Percentiles rank a stretch among this genome's conserved stretches.
These are phyloP conservation scores for Dioscorea cayenensis DNA, from an alignment of 116 monocot species.

Conservation along the genomic window DNA sequence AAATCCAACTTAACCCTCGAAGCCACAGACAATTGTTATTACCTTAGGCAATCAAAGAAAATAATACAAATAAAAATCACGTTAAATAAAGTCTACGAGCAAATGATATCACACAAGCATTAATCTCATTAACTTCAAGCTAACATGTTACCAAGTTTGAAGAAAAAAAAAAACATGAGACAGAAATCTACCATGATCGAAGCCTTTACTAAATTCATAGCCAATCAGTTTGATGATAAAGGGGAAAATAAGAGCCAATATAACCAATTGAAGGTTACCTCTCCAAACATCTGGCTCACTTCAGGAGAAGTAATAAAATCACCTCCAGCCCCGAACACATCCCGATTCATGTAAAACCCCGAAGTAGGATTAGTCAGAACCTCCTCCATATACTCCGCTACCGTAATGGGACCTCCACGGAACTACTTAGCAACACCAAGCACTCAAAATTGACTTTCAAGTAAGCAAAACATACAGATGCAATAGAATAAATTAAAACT, in stretches of 20 bases:
- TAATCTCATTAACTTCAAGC: too few species aligned
- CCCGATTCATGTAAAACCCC: constrained; percentile 84
- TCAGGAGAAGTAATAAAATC: constrained; percentile 97
- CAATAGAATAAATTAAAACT: not conserved
- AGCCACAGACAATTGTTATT: too few species aligned
- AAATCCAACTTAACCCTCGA: too few species aligned
- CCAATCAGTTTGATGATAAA: too few species aligned
- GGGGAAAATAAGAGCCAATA: too few species aligned
- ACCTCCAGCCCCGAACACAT: constrained; percentile 80
- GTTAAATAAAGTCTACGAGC: too few species aligned
- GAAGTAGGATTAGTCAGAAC: constrained; percentile 86
- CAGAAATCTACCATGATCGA: not conserved
- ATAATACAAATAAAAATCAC: too few species aligned
- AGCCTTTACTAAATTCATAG: too few species aligned
- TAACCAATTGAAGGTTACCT: constrained; percentile 37
- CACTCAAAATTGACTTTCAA: not conserved
- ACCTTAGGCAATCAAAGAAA: too few species aligned
- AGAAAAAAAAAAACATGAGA: not conserved
- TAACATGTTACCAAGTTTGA: too few species aligned
- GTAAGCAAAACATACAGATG: not conserved
- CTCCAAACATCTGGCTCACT: constrained; percentile 99
- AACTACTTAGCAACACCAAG: constrained; percentile 38
- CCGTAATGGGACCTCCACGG: constrained; percentile 92
- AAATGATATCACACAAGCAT: too few species aligned
- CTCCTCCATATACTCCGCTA: constrained; percentile 98